Conservation (phyloP, 805 yeast species). For the Wilhelminamyces savonicus region DNA sequence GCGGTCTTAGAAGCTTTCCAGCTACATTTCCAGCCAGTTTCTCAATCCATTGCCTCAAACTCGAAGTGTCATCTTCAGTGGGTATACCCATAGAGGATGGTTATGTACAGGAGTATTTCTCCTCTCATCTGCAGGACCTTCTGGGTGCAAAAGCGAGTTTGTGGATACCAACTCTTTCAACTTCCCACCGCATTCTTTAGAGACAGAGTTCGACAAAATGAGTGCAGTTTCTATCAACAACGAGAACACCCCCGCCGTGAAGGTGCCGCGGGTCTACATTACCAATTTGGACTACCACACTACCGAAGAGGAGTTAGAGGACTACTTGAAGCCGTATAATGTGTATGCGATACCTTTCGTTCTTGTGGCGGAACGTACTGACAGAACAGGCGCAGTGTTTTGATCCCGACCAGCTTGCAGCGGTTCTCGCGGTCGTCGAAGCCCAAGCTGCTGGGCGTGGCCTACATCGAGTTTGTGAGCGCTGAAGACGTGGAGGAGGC, state of each 20-base stretch:
- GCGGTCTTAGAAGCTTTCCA: not conserved
- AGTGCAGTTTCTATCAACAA: too few relatives aligned
- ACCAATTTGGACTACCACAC: slow-evolving; percentile 49
- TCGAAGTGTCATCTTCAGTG: too few relatives aligned
- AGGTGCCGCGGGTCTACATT: too few relatives aligned
- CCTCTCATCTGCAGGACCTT: too few relatives aligned
- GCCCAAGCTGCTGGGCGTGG: slow-evolving; percentile 51
- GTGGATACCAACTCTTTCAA: too few relatives aligned
- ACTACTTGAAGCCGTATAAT: slow-evolving; percentile 36
- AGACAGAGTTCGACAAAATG: too few relatives aligned
- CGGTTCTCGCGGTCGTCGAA: slow-evolving; percentile 35
- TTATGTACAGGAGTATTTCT: too few relatives aligned
- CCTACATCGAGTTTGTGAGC: slow-evolving; percentile 30
- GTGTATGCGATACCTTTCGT: slow-evolving; percentile 33
- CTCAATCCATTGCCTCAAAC: too few relatives aligned
- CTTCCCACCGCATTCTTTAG: too few relatives aligned
- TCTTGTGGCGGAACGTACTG: slow-evolving; percentile 2
- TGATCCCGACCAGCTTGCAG: slow-evolving; percentile 51
- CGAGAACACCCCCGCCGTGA: too few relatives aligned
- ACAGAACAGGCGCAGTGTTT: slow-evolving; percentile 22
- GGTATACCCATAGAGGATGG: too few relatives aligned
- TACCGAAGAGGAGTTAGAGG: slow-evolving; percentile 46
- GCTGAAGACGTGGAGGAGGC: slow-evolving; percentile 22
- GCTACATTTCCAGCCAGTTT: not conserved
- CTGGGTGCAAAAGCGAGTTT: too few relatives aligned